phyloP scores from a whole-genome alignment of 2,329 filamentous ascomycete species.

The Aureobasidium sp. region DNA sequence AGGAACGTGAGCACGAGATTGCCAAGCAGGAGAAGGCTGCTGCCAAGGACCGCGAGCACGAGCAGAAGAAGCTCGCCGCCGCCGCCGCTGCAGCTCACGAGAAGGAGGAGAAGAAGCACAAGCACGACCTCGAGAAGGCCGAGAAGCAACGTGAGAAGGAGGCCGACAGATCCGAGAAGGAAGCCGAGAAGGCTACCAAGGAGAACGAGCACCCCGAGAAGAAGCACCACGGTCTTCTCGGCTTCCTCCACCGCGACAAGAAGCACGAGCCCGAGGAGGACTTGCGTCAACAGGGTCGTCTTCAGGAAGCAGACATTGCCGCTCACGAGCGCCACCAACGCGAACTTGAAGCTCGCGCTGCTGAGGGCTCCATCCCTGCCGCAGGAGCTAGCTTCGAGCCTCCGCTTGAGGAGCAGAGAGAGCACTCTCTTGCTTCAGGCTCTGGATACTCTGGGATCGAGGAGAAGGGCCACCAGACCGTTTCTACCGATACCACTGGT shows the following conservation, averaged over 20 bases:
- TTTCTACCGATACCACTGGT: conserved; percentile 19
- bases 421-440: not conserved
- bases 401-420: conserved; percentile 15
- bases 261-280: conserved; percentile 19
- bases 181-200: conserved; percentile 9
- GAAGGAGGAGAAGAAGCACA: too few relatives aligned
- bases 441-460: conserved; percentile 6
- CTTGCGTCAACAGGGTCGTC: not conserved
- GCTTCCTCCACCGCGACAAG: conserved; percentile 35
- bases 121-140: conserved; percentile 9
- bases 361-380: conserved; percentile 12
- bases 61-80: too few relatives aligned
- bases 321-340: conserved; percentile 14
- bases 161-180: conserved; percentile 23
- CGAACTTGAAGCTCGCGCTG: conserved; percentile 10
- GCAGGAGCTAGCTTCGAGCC: conserved; percentile 17
- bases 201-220: conserved; percentile 13
- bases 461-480: conserved; percentile 23
- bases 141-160: conserved; percentile 23
- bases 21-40: conserved; percentile 12
- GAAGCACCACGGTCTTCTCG: conserved; percentile 22
- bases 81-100: too few relatives aligned
- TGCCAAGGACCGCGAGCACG: too few relatives aligned
- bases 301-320: not conserved
- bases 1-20: conserved; percentile 21